Evolutionary conservation across 352 stramenopile species (phyloP).

Genomic region (Phytophthora boehmeriae): DNA sequence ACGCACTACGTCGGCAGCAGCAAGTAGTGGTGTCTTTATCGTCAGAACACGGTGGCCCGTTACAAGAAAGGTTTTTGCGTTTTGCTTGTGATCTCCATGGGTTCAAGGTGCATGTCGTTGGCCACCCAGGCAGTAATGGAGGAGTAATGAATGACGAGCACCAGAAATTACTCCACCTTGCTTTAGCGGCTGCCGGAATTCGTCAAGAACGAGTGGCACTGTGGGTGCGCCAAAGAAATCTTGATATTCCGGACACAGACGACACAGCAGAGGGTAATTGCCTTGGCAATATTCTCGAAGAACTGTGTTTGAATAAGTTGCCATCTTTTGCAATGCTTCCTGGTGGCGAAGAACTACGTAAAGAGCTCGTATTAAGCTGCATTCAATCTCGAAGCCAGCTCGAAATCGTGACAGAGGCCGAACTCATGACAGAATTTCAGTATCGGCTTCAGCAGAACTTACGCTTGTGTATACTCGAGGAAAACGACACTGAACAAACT

Average conservation of each 20-base stretch:
- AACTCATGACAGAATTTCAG: constrained; percentile 39
- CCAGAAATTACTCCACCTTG: constrained; percentile 2
- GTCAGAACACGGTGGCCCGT: neutral
- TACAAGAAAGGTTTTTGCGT: constrained; percentile 33
- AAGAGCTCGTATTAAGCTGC: constrained; percentile 38
- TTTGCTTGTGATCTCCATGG: constrained; percentile 48
- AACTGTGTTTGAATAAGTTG: constrained; percentile 42
- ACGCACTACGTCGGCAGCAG: constrained; percentile 37
- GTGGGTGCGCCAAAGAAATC: constrained; percentile 30
- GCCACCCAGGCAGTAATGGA: neutral
- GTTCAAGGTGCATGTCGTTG: constrained; percentile 35
- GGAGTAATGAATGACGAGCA: constrained; percentile 1
- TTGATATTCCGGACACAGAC: neutral
- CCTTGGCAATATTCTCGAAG: constrained; percentile 32
- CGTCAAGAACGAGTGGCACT: constrained; percentile 44
- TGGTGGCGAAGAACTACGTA: constrained; percentile 36
- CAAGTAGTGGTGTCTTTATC: constrained; percentile 35
- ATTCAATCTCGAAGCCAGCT: constrained; percentile 41
- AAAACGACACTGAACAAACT: neutral
- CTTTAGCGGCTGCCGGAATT: constrained; percentile 31
- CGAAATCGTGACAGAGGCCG: constrained; percentile 36
- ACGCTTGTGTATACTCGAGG: constrained; percentile 48
- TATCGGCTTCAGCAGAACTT: constrained; percentile 44
- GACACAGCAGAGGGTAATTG: constrained; percentile 2
- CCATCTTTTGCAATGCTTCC: constrained; percentile 40